Conservation (phyloP, 129 eudicot genomes). For the Solidago caesia region DNA sequence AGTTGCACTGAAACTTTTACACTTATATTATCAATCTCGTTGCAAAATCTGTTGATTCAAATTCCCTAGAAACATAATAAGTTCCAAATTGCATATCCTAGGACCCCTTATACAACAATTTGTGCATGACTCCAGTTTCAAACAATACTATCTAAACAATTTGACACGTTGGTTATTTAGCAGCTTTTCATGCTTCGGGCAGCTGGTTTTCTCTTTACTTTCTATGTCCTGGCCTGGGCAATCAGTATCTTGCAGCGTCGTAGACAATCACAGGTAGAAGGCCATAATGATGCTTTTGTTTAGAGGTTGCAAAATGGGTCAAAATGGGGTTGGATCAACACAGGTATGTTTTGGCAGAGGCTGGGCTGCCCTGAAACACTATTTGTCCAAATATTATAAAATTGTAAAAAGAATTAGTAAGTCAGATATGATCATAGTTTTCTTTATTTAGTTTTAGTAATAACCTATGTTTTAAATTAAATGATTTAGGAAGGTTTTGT, state of each 20-base stretch:
- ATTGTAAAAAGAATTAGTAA: not conserved
- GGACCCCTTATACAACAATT: not conserved
- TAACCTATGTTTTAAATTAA: not conserved
- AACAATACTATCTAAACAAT: constrained; percentile 1
- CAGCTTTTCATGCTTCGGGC: constrained; percentile 81
- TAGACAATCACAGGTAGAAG: constrained; percentile 71
- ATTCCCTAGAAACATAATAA: not conserved
- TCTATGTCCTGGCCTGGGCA: constrained; percentile 86
- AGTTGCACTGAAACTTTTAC: not conserved
- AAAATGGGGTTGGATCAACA: not conserved
- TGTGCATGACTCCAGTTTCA: not conserved
- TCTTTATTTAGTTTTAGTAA: not conserved
- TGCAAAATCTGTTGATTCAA: not conserved
- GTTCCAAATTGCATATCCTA: not conserved
- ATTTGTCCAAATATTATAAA: too few relatives aligned
- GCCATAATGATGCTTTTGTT: not conserved
- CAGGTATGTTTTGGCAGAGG: too few relatives aligned
- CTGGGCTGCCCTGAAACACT: too few relatives aligned
- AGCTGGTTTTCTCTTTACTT: constrained; percentile 80
- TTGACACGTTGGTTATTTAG: constrained; percentile 16
- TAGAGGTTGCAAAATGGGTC: not conserved
- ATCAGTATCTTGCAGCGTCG: constrained; percentile 67
- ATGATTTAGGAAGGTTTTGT: not conserved
- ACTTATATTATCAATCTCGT: too few relatives aligned
- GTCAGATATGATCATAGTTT: not conserved